These are phyloP conservation scores for Gamsiella multidivaricata DNA, from an alignment of 192 early-diverging fungal genomes.

Conservation along the genomic window DNA sequence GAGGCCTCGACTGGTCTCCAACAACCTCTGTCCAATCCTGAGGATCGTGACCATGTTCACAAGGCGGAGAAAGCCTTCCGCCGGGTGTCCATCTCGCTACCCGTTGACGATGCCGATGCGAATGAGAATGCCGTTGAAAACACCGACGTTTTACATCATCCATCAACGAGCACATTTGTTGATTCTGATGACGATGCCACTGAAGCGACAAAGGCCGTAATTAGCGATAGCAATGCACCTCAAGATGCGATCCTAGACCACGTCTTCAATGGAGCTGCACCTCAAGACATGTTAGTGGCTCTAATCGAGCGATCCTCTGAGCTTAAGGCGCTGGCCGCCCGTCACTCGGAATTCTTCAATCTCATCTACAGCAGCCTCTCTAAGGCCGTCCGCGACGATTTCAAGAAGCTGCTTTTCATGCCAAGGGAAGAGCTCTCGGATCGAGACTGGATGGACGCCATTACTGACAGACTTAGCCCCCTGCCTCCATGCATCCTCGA, in stretches of 20 bases:
- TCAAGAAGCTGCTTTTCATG: conserved; percentile 26
- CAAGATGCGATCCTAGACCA: conserved; percentile 28
- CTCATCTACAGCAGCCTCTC: conserved; percentile 32
- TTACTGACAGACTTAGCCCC: neutral
- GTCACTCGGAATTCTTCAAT: conserved; percentile 37
- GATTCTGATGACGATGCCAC: neutral
- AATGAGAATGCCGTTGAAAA: neutral
- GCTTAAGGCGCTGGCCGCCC: conserved; percentile 44
- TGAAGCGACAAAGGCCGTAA: neutral
- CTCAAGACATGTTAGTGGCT: conserved; percentile 43
- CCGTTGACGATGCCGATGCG: conserved; percentile 2
- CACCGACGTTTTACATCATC: no score
- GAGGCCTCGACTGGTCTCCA: neutral
- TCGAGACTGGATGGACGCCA: conserved; percentile 31
- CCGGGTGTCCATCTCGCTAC: conserved; percentile 27
- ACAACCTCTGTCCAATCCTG: neutral
- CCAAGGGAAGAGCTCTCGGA: conserved; percentile 17
- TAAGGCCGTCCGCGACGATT: neutral
- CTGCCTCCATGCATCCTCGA: conserved; percentile 31
- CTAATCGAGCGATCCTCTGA: conserved; percentile 34
- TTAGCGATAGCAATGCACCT: neutral
- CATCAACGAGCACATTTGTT: no score
- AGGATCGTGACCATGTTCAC: neutral
- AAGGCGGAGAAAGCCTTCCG: conserved; percentile 18
- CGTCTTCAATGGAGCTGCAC: conserved; percentile 8